Conservation (phyloP, 495 filamentous ascomycete genomes). For the Penicillium longicatenatum region DNA sequence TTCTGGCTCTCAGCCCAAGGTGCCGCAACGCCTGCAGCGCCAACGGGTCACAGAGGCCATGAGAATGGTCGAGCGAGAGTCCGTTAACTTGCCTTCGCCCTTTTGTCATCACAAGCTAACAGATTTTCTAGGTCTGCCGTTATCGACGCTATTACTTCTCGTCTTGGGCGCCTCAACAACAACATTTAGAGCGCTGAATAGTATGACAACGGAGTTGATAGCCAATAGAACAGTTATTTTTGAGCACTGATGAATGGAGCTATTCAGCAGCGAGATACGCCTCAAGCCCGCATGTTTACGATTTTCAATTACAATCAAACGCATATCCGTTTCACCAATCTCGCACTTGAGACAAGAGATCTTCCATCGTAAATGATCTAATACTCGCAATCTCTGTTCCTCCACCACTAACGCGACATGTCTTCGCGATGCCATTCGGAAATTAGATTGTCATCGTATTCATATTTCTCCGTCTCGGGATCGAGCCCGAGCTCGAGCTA, state of each 20-base stretch:
- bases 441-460: not conserved
- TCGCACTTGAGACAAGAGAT: not conserved
- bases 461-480: not conserved
- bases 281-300: not conserved
- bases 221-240: not conserved
- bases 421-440: not conserved
- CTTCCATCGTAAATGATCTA: not conserved
- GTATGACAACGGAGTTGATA: not conserved
- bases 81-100: constrained; percentile 16
- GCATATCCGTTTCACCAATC: too few species aligned
- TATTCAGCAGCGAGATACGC: not conserved
- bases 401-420: not conserved
- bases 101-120: constrained; percentile 12
- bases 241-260: not conserved
- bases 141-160: constrained; percentile 43
- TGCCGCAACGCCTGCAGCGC: constrained; percentile 68
- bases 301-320: not conserved
- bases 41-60: constrained; percentile 70
- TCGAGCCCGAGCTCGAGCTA: too few species aligned
- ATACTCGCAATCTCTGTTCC: not conserved
- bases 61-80: constrained; percentile 70
- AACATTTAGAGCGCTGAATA: constrained; percentile 18
- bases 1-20: constrained; percentile 42
- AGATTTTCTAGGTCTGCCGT: constrained; percentile 34
- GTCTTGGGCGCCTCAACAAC: constrained; percentile 42